Percentiles rank a stretch among this genome's conserved stretches.
These are phyloP conservation scores for Pseudogymnoascus sp. DNA, from an alignment of 2,329 filamentous ascomycete genomes.

Conservation along the genomic window DNA sequence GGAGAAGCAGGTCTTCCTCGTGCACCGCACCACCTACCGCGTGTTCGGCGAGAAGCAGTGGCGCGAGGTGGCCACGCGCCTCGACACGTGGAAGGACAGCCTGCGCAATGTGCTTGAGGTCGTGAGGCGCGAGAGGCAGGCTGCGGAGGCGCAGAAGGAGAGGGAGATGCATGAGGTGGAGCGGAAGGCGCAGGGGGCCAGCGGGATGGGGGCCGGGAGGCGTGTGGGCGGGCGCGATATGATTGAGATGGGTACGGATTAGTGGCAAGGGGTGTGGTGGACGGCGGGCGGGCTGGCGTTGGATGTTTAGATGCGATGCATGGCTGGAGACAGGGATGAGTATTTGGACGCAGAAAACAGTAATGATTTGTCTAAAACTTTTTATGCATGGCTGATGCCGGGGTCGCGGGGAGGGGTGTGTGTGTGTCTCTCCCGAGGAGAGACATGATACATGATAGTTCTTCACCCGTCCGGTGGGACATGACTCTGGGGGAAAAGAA, in stretches of 20 bases:
- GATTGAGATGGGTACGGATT: constrained; percentile 30
- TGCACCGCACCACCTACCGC: constrained; percentile 92
- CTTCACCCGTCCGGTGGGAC: neutral
- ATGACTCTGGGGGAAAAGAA: neutral
- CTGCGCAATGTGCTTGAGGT: constrained; percentile 70
- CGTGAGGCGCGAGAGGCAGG: constrained; percentile 71
- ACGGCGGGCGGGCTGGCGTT: neutral
- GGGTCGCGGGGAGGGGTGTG: neutral
- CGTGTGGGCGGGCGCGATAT: constrained; percentile 29
- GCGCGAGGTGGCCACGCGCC: constrained; percentile 80
- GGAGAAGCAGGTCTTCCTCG: constrained; percentile 83
- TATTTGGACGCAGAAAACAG: neutral
- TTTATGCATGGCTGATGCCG: neutral
- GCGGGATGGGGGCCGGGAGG: constrained; percentile 34
- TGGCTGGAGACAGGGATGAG: neutral
- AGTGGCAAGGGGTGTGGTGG: constrained; percentile 7
- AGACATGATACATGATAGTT: too few species aligned
- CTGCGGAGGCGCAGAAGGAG: constrained; percentile 69
- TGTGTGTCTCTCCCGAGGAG: too few species aligned
- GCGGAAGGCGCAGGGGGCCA: constrained; percentile 41
- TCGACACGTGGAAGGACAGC: constrained; percentile 86
- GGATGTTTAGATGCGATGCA: neutral
- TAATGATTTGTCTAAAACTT: neutral
- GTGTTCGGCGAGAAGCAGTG: constrained; percentile 98
- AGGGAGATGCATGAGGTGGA: constrained; percentile 65